Base-by-base conservation (phyloP, 805 yeast species). In the Sugiyamaella mastotermitis region DNA sequence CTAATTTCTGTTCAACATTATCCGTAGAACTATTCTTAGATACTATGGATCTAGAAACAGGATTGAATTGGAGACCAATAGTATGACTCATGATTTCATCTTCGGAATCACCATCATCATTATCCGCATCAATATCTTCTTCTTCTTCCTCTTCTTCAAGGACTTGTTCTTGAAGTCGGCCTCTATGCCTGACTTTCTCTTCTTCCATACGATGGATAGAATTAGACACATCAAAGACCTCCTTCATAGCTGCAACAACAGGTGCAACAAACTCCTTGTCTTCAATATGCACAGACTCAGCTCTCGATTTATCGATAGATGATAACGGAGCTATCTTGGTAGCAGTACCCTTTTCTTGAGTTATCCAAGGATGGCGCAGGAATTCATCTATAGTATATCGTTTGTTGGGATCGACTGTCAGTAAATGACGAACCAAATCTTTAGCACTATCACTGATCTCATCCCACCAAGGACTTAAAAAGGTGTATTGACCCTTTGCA, bases 391-490 rank as follows among this genome's bases (percentile, higher is more conserved):
- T 78, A 6, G 84, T 76, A 53, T 81, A 81, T 40, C 94, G 65
- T 38, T 69, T 62, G 21, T 64, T 60, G 5, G 88, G 86, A 52
- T 81, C 82, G 14, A 83, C 90, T 0, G 86, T 80, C 24, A 83
- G 63, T 44, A 83, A 65, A 43, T 68, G 74, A 3, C 76, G 60
- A 5, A 83, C 85, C 58, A 86, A 73, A 47, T 76, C 67, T 59
- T 81, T 83, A 5, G 92, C 94, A 5, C 72, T 76, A 25, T 50
- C 53, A 34, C 80, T 71, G 25, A 83, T 80, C 47, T 83, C 92
- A 57, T 83, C 94, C 94, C 94, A 83, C 94, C 94, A 83, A 1
- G 94, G 94, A 24, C 76, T 66, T 48, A 83, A 63, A 49, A 83
- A 83, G 9, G 83, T 77, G 56, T 71, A 83, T 53, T 82, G 82